These are phyloP conservation scores for Calonectria henricotiae DNA, from an alignment of 2,329 filamentous ascomycete genomes.

Conservation along the genomic window DNA sequence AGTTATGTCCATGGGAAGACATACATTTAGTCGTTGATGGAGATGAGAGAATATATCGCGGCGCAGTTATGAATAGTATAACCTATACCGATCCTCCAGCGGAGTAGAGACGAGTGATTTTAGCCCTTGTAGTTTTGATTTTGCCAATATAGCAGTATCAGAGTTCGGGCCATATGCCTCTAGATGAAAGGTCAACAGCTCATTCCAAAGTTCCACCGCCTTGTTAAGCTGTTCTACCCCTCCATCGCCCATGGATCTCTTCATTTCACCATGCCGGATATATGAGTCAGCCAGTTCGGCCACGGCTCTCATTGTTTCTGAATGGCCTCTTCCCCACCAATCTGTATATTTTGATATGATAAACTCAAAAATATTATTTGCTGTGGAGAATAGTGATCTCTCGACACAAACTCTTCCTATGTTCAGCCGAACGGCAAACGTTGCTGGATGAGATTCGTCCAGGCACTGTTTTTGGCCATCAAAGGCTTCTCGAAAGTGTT, in stretches of 20 bases:
- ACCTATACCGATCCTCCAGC: background rate
- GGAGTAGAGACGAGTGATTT: background rate
- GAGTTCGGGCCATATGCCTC: slow-evolving; percentile 7
- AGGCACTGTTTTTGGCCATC: background rate
- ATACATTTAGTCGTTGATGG: too few relatives aligned
- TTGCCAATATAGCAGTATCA: slow-evolving; percentile 6
- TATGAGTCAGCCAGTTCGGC: slow-evolving; percentile 18
- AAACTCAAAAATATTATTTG: slow-evolving; percentile 21
- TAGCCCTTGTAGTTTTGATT: background rate
- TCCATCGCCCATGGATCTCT: slow-evolving; percentile 16
- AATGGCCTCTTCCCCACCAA: slow-evolving; percentile 23
- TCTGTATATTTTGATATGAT: slow-evolving; percentile 25
- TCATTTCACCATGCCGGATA: slow-evolving; percentile 16
- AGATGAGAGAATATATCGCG: too few relatives aligned
- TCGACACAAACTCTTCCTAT: slow-evolving; percentile 19
- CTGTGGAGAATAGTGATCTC: background rate
- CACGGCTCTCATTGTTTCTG: slow-evolving; percentile 25
- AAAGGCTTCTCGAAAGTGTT: slow-evolving; percentile 10
- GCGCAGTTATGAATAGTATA: background rate
- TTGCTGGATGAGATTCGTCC: background rate
- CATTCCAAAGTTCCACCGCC: slow-evolving; percentile 5
- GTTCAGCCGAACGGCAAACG: slow-evolving; percentile 21
- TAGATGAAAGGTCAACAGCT: slow-evolving; percentile 2
- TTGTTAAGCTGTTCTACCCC: background rate
- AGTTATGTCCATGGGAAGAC: too few relatives aligned